Evolutionary conservation across 2,329 filamentous ascomycete species (phyloP), one percentile per base, ranked within the genome.

Genomic region (Trichoderma sp.): DNA sequence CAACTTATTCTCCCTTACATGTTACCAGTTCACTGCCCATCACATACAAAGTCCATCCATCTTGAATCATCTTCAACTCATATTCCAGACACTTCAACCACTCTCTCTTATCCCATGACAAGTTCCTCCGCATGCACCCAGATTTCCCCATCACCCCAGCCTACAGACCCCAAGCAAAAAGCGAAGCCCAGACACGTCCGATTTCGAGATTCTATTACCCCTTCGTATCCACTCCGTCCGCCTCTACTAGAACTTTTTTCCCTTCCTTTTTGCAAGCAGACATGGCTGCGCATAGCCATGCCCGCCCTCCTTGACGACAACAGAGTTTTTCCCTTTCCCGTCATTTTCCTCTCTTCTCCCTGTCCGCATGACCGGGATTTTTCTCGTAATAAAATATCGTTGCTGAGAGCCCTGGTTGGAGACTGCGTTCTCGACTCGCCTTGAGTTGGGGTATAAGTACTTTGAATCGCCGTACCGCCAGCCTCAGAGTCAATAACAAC

Each of bases 221-320:
- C 61, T 67, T 65, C 63, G 71, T 72, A 71, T 74, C 73, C 71
- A 74, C 72, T 72, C 71, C 69, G 69, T 69, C 28, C 66, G 57
- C 68, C 69, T 71, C 66, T 69, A 34, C 45, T 64, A 59, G 54
- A 52, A 54, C 59, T 58, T 63, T 63, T 39, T 39, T 12, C 45
- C 34, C 61, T 24, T 24, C 21, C 21, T 24, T 24, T 24, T 24
- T 24, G 39, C 26, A 51, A 24, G 34, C 34, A 12, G 10, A 39
- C 26, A 54, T 58, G 43, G 51, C 43, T 64, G 24, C 26, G 14
- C 47, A 63, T 52, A 51, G 34, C 34, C 3, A 14, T 39, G 34
- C 3, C 64, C 59, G 59, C 41, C 60, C 51, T 34, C 63, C 64
- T 54, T 63, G 52, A 66, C 64, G 58, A 63, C 21, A 66, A 63